Base-by-base conservation (phyloP, 1,139 yeast species). In the Lodderomyces beijingensis region DNA sequence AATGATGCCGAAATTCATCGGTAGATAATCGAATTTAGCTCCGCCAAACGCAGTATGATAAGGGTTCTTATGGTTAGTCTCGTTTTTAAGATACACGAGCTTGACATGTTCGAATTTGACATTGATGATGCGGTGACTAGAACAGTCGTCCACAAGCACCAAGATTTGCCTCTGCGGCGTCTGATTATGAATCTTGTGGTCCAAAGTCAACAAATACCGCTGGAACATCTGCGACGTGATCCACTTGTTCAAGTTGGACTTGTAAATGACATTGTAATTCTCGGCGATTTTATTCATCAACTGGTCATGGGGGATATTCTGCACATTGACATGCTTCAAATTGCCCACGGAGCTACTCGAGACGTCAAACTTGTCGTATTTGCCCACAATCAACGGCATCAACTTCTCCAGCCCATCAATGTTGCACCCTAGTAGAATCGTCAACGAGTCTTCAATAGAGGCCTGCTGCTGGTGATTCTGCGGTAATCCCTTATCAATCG, bases 181-280 rank as follows among this genome's bases (percentile, higher is more conserved):
- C 24, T 61, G 58, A 33, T 67, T 55, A 8, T 59, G 48, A 7
- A 68, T 46, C 42, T 80, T 68, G 45, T 77, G 81, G 42, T 79
- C 85, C 48, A 79, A 56, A 5, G 77, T 64, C 3, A 74, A 59
- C 16, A 79, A 51, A 67, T 81, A 79, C 44, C 77, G 77, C 42
- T 78, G 80, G 44, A 79, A 77, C 55, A 77, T 58, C 24, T 77
- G 72, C n/a, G 81, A 72, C 2, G 85, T 78, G 24, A 79, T 59
- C 83, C 84, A 77, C 38, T 77, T 75, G 51, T 75, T 76, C 33
- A 71, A 65, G 43, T 79, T 78, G 33, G 79, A 73, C 43, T 76
- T 77, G 52, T 77, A 78, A 15, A 69, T 61, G 7, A 79, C 58
- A 17, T 73, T 71, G 47, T 75, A 75, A 21, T 62, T 62, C 30